Evolutionary conservation across 2,329 filamentous ascomycete genomes (phyloP).

Genomic region (Corynespora cassiicola): DNA sequence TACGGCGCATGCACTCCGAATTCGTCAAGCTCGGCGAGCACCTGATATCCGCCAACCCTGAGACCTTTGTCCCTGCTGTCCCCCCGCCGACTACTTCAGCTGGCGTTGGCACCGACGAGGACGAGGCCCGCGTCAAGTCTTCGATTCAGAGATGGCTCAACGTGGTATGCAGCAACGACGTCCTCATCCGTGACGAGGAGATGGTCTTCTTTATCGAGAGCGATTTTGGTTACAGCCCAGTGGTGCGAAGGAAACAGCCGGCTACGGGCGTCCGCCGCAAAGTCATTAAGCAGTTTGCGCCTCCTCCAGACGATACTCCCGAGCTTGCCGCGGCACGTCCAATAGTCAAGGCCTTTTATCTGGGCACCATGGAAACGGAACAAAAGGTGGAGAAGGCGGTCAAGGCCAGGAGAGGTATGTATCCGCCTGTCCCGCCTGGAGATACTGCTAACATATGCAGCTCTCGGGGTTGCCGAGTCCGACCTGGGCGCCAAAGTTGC

Average conservation of each 20-base stretch:
- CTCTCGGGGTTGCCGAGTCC: slow-evolving; percentile 87
- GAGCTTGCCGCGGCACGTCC: slow-evolving; percentile 90
- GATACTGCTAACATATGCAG: slow-evolving; percentile 57
- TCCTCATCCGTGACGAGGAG: slow-evolving; percentile 93
- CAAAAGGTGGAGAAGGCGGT: slow-evolving; percentile 96
- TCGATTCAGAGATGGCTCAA: slow-evolving; percentile 95
- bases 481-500: slow-evolving; percentile 92
- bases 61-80: slow-evolving; percentile 91
- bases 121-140: slow-evolving; percentile 86
- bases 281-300: slow-evolving; percentile 97
- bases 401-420: slow-evolving; percentile 83
- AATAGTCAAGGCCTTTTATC: slow-evolving; percentile 92
- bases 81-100: slow-evolving; percentile 94
- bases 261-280: slow-evolving; percentile 94
- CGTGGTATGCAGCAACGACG: slow-evolving; percentile 88
- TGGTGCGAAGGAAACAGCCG: slow-evolving; percentile 94
- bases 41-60: slow-evolving; percentile 95
- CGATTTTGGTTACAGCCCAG: slow-evolving; percentile 96
- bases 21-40: slow-evolving; percentile 97
- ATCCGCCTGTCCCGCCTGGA: not conserved
- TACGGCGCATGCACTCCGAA: slow-evolving; percentile 92
- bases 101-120: slow-evolving; percentile 94
- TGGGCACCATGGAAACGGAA: slow-evolving; percentile 94
- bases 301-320: slow-evolving; percentile 94
- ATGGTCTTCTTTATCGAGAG: slow-evolving; percentile 99